Percentiles rank a stretch among this genome's conserved stretches.
Conservation (phyloP, 1,284 basidiomycete species). For the Puccinia coronata region DNA sequence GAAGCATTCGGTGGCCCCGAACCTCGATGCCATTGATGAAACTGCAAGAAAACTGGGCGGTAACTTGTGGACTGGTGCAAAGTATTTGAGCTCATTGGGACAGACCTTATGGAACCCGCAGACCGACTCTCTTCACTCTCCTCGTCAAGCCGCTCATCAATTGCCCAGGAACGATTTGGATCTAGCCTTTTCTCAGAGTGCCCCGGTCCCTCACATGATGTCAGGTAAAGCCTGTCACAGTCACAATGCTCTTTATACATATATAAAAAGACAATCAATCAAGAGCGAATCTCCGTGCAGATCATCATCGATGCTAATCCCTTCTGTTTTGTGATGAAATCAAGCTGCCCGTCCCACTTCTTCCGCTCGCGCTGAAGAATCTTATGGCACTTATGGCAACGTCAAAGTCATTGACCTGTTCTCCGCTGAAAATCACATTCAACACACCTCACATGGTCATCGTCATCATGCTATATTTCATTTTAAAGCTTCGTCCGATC, state of each 20-base stretch:
- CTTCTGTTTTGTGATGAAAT: background rate
- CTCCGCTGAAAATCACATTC: background rate
- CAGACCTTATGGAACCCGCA: conserved; percentile 26
- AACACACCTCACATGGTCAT: background rate
- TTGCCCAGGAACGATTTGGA: background rate
- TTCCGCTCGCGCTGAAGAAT: conserved; percentile 12
- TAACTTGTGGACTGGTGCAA: conserved; percentile 32
- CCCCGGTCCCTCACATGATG: conserved; percentile 42
- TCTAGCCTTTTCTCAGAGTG: conserved; percentile 39
- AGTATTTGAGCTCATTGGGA: conserved; percentile 42
- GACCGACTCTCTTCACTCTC: background rate
- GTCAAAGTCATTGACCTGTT: conserved; percentile 42
- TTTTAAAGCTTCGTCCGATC: conserved; percentile 32
- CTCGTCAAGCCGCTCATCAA: conserved; percentile 26
- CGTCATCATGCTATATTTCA: conserved; percentile 31
- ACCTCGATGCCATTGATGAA: conserved; percentile 45
- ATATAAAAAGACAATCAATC: too few relatives aligned
- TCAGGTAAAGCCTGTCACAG: conserved; percentile 2
- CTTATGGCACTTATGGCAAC: conserved; percentile 13
- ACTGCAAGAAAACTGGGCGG: conserved; percentile 43
- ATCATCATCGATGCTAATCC: too few relatives aligned
- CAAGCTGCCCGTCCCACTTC: conserved; percentile 14
- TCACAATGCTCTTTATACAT: background rate
- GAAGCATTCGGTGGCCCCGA: conserved; percentile 30
- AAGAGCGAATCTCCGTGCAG: background rate